Evolutionary conservation across 768 basidiomycete species (phyloP).

Genomic region (Gymnopilus dilepis): DNA sequence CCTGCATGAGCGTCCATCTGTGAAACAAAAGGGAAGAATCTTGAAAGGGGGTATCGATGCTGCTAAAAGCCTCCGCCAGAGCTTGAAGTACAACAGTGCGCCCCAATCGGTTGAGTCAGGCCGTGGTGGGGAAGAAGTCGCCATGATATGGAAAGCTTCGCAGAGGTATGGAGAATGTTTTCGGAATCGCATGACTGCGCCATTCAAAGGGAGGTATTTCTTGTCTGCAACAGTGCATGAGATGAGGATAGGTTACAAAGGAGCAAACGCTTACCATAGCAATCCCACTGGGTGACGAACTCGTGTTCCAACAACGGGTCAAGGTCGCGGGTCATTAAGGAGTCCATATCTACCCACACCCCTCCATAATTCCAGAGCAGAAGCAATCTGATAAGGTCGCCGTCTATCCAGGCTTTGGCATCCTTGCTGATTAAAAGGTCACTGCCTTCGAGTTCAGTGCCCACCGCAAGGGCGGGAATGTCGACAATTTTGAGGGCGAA

Average conservation of each 20-base stretch:
- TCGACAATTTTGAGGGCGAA: slow-evolving; percentile 77
- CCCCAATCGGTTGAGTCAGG: slow-evolving; percentile 94
- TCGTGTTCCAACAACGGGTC: slow-evolving; percentile 90
- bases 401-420: slow-evolving; percentile 90
- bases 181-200: slow-evolving; percentile 93
- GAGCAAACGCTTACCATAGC: slow-evolving; percentile 71
- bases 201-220: slow-evolving; percentile 73
- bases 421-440: slow-evolving; percentile 65
- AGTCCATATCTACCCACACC: slow-evolving; percentile 98
- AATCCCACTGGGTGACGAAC: slow-evolving; percentile 99
- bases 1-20: slow-evolving; percentile 90
- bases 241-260: neutral
- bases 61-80: slow-evolving; percentile 84
- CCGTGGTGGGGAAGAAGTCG: slow-evolving; percentile 71
- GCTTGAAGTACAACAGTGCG: slow-evolving; percentile 85
- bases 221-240: slow-evolving; percentile 36
- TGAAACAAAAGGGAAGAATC: slow-evolving; percentile 94
- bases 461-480: slow-evolving; percentile 65
- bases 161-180: slow-evolving; percentile 94
- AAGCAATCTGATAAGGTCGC: slow-evolving; percentile 88
- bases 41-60: slow-evolving; percentile 83
- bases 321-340: slow-evolving; percentile 86
- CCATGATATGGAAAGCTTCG: slow-evolving; percentile 94
- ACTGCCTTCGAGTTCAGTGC: slow-evolving; percentile 79
- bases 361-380: slow-evolving; percentile 91